A percentile compares a stretch with the other conserved stretches of the same genome.
phyloP scores from a whole-genome alignment of 768 basidiomycete genomes.

The Glaciozyma martinii region DNA sequence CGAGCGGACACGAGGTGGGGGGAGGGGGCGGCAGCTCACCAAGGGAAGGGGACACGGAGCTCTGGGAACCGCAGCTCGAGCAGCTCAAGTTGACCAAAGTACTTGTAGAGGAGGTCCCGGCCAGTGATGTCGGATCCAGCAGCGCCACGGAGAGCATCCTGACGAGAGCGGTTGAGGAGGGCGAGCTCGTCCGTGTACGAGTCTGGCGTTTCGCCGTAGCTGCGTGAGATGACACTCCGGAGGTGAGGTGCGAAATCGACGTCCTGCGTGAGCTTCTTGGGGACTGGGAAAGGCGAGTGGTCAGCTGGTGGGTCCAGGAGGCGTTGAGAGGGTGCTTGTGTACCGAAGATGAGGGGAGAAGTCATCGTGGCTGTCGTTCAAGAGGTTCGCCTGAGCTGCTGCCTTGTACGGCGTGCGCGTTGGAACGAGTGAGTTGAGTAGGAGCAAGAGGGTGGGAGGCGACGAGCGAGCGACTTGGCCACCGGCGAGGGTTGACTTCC shows the following conservation, averaged over 20 bases:
- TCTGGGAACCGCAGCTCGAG: slow-evolving; percentile 94
- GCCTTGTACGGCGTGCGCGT: too few species aligned
- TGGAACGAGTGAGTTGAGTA: too few species aligned
- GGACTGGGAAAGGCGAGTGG: slow-evolving; percentile 50
- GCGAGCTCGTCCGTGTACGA: slow-evolving; percentile 76
- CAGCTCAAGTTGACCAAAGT: slow-evolving; percentile 96
- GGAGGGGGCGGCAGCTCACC: slow-evolving; percentile 40
- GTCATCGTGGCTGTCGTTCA: too few species aligned
- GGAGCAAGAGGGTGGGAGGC: too few species aligned
- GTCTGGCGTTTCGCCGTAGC: slow-evolving; percentile 88
- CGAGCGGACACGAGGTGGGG: background rate
- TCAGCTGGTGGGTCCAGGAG: background rate
- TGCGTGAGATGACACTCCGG: slow-evolving; percentile 71
- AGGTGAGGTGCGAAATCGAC: slow-evolving; percentile 93
- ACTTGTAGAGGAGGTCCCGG: slow-evolving; percentile 92
- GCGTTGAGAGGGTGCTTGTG: background rate
- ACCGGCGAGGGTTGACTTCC: too few species aligned
- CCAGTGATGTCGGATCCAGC: slow-evolving; percentile 82
- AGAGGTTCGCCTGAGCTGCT: too few species aligned
- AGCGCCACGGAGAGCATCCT: slow-evolving; percentile 81
- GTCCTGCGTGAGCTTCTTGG: slow-evolving; percentile 88
- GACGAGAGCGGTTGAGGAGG: slow-evolving; percentile 76
- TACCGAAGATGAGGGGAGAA: slow-evolving; percentile 10
- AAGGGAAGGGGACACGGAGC: slow-evolving; percentile 89
- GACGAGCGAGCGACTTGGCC: too few species aligned